Percentiles rank a stretch among this genome's conserved stretches.
These are phyloP conservation scores for Lithocarpus polystachyus DNA, from an alignment of 306 rosid species.

Conservation along the genomic window DNA sequence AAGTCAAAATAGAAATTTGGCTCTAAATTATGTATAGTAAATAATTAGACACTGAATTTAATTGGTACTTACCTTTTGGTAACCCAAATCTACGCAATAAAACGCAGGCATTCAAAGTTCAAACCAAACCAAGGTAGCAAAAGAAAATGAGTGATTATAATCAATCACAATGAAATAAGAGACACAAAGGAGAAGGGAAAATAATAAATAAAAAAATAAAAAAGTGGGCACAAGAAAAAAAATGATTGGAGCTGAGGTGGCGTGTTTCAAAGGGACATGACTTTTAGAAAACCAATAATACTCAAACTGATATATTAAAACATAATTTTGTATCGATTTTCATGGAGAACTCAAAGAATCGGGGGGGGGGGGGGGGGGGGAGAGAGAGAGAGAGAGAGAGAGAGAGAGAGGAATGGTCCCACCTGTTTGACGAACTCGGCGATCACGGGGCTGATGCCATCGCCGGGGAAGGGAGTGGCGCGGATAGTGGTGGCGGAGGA, in stretches of 20 bases:
- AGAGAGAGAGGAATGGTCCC: not conserved
- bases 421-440: conserved; percentile 94
- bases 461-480: conserved; percentile 97
- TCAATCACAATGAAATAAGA: not conserved
- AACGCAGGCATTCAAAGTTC: not conserved
- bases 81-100: not conserved
- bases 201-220: no score
- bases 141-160: not conserved
- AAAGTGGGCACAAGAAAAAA: not conserved
- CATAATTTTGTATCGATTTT: not conserved
- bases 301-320: not conserved
- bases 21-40: no score
- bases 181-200: no score
- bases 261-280: not conserved
- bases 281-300: not conserved
- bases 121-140: not conserved
- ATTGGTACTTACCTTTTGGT: not conserved
- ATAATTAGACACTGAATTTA: no score
- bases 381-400: not conserved
- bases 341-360: not conserved
- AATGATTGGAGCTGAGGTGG: not conserved
- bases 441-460: conserved; percentile 97
- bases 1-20: not conserved
- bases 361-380: no score
- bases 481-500: conserved; percentile 63